Evolutionary conservation across 176 grass and related monocot species (phyloP).

Genomic region (Carex scoparia): DNA sequence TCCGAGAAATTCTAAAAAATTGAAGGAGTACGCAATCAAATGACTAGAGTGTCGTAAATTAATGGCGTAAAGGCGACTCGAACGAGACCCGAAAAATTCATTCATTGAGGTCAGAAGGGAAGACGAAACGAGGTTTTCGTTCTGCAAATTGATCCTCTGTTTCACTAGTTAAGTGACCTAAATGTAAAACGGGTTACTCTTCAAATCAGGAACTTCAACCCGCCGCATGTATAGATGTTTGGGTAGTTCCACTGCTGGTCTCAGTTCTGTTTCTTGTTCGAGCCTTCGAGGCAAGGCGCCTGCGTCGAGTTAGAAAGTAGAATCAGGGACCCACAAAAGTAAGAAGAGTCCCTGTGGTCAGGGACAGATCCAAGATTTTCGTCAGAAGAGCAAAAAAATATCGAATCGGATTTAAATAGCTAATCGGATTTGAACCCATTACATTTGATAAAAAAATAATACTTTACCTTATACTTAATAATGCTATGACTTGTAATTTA

Average conservation of each 20-base stretch:
- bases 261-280: not conserved
- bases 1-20: conserved; percentile 7
- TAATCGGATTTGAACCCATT: too few species aligned
- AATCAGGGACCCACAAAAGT: too few species aligned
- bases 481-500: too few species aligned
- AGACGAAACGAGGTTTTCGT: conserved; percentile 19
- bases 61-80: conserved; percentile 12
- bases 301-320: not conserved
- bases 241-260: not conserved
- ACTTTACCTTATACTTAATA: too few species aligned
- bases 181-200: not conserved
- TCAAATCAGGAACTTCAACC: not conserved
- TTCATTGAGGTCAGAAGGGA: not conserved
- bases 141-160: not conserved
- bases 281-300: not conserved
- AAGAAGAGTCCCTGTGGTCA: too few species aligned
- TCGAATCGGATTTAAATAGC: too few species aligned
- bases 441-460: too few species aligned
- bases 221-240: not conserved
- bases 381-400: too few species aligned
- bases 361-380: too few species aligned
- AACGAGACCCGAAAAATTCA: not conserved
- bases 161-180: not conserved
- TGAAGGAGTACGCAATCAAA: not conserved
- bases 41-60: not conserved